These are phyloP conservation scores for Macrolepiota albuminosa DNA, from an alignment of 768 basidiomycete species.

Conservation along the genomic window DNA sequence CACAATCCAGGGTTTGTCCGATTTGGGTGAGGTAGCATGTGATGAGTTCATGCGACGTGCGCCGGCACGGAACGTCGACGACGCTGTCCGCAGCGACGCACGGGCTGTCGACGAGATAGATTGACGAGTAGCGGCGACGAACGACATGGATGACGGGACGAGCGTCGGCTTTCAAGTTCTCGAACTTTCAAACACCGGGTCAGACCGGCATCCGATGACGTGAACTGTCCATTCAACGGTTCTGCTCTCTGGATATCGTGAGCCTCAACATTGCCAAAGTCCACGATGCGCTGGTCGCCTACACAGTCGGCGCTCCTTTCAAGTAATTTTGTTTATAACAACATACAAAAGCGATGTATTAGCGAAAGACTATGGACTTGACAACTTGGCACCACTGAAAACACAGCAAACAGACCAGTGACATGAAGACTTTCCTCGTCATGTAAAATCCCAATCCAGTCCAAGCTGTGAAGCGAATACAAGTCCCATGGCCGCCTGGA, in stretches of 20 bases:
- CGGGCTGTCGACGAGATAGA: conserved; percentile 29
- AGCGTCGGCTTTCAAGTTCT: conserved; percentile 7
- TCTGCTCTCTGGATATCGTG: background rate
- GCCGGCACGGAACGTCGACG: conserved; percentile 21
- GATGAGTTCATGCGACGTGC: conserved; percentile 33
- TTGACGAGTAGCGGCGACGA: conserved; percentile 32
- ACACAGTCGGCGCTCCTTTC: no score
- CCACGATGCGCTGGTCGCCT: no score
- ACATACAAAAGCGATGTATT: background rate
- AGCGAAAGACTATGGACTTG: background rate
- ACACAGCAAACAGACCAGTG: conserved; percentile 8
- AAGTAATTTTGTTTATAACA: no score
- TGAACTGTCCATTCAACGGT: background rate
- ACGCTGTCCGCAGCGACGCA: conserved; percentile 19
- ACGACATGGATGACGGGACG: conserved; percentile 29
- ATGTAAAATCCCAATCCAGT: conserved; percentile 24
- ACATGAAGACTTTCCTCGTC: background rate
- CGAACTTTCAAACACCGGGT: conserved; percentile 25
- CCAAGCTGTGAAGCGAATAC: conserved; percentile 37
- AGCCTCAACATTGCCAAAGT: background rate
- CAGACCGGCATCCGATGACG: conserved; percentile 29
- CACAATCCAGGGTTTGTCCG: conserved; percentile 44
- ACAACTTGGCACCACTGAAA: conserved; percentile 6
- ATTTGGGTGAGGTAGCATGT: conserved; percentile 27
- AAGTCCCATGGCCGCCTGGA: conserved; percentile 46